phyloP scores from a whole-genome alignment of 2,329 filamentous ascomycete genomes.

The Aspergillus calidoustus region DNA sequence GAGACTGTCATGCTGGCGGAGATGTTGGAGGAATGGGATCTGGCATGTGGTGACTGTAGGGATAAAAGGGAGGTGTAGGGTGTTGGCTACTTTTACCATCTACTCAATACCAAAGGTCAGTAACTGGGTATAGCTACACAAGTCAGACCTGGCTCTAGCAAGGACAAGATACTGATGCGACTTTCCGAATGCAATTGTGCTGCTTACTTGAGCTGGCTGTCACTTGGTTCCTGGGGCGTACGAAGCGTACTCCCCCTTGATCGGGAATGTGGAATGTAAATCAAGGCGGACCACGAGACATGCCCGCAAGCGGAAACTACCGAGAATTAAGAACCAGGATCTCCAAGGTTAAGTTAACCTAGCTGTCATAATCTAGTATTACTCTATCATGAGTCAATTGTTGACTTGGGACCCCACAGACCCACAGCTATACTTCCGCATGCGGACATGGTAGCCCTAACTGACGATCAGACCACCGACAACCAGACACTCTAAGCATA shows the following conservation, averaged over 20 bases:
- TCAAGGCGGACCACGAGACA: neutral
- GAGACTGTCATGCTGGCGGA: neutral
- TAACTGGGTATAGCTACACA: neutral
- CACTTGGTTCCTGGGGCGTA: neutral
- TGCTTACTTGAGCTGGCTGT: neutral
- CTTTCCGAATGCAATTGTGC: conserved; percentile 2
- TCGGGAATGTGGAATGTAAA: neutral
- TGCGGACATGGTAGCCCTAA: neutral
- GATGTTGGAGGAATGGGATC: neutral
- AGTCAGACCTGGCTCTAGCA: neutral
- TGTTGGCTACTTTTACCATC: neutral
- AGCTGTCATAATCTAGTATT: too few relatives aligned
- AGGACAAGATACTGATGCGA: neutral
- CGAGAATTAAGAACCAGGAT: too few relatives aligned
- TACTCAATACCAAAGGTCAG: neutral
- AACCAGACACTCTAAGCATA: neutral
- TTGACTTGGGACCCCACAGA: neutral
- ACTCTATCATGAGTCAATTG: too few relatives aligned
- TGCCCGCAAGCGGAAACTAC: neutral
- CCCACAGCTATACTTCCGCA: neutral
- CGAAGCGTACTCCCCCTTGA: neutral
- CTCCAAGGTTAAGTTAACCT: too few relatives aligned
- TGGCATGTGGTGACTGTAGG: neutral
- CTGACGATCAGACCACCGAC: neutral
- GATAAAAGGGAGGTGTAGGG: neutral